Evolutionary conservation across 2,329 filamentous ascomycete species (phyloP), one percentile per base, ranked within the genome.

Genomic region (Monosporascus cannonballus): DNA sequence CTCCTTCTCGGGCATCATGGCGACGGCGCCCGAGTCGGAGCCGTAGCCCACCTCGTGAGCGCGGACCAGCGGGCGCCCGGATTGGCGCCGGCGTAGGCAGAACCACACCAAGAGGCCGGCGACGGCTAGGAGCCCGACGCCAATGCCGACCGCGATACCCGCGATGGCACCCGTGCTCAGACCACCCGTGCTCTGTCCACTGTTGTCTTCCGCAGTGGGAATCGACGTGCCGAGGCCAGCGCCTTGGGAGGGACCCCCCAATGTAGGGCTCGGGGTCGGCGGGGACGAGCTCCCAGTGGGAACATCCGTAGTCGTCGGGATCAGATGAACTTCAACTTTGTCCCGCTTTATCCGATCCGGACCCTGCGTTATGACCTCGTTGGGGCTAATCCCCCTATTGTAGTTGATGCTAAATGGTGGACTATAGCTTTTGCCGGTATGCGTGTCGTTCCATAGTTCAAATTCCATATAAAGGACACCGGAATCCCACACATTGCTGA

Each of bases 1-100:
- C 48, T 77, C 76, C 67, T 79, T 78, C 57, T 77, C 75, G 47
- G 69, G 67, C 49, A 77, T 71, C 58, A 76, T 75, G 36, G 71
- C 68, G 52, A 67, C 62, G 50, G 60, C 57, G 44, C 47, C 62
- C 37, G 65, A 56, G 58, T 63, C 62, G 14, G 61, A 56, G 47
- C 53, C 60, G 63, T 64, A 69, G 4, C 53, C 48, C 39, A 18
- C 49, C 51, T 56, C 49, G 37, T 46, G 47, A 36, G 50, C 30
- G 20, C 34, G 42, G 14, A 37, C 27, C 25, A 38, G 22, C 62
- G 57, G 3, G 53, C 51, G 27, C 61, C 54, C 34, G 56, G 61
- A 38, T 65, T 65, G 46, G 4, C 71, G 71, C 4, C 75, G 73
- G 17, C 72, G 72, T 27, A 76, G 59, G 51, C 56, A 64, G 49